Evolutionary conservation across 768 basidiomycete species (phyloP).

Genomic region (Russula dissimulans): DNA sequence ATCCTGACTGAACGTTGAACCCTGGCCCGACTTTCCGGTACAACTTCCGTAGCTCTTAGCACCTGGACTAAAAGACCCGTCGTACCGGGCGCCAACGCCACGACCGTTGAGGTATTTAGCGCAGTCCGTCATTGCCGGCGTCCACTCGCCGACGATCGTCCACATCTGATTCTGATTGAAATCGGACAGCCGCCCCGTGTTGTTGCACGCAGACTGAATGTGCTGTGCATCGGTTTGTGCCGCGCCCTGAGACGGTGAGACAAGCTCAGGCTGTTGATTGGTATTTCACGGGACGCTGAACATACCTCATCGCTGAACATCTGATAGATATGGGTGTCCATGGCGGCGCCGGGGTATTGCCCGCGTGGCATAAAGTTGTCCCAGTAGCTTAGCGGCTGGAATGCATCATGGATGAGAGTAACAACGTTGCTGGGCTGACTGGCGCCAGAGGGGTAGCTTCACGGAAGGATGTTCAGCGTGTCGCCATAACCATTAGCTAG

Average conservation of each 20-base stretch:
- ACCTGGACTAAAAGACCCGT: conserved; percentile 48
- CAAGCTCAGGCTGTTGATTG: not conserved
- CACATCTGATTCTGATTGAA: conserved; percentile 48
- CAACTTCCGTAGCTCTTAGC: conserved; percentile 68
- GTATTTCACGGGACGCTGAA: not conserved
- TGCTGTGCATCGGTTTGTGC: conserved; percentile 43
- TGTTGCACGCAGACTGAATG: conserved; percentile 49
- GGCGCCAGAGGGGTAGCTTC: conserved; percentile 30
- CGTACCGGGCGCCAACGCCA: conserved; percentile 53
- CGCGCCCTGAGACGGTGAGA: conserved; percentile 30
- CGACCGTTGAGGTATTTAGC: conserved; percentile 80
- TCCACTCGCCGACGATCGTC: conserved; percentile 86
- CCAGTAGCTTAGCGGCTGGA: conserved; percentile 69
- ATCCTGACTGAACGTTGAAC: conserved; percentile 56
- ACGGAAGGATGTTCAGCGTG: conserved; percentile 29
- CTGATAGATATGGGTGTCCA: conserved; percentile 78
- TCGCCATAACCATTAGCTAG: conserved; percentile 6
- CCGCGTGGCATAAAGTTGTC: conserved; percentile 47
- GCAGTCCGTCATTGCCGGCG: conserved; percentile 68
- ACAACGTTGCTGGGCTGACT: conserved; percentile 46
- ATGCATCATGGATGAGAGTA: conserved; percentile 69
- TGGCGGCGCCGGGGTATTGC: conserved; percentile 52
- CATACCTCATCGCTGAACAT: conserved; percentile 52
- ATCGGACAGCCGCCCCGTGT: conserved; percentile 35
- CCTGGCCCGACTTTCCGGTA: conserved; percentile 61